A percentile compares a stretch with the other conserved stretches of the same genome.
These are phyloP conservation scores for Panicum hallii DNA, from an alignment of 202 grass and related monocot genomes.

Conservation along the genomic window DNA sequence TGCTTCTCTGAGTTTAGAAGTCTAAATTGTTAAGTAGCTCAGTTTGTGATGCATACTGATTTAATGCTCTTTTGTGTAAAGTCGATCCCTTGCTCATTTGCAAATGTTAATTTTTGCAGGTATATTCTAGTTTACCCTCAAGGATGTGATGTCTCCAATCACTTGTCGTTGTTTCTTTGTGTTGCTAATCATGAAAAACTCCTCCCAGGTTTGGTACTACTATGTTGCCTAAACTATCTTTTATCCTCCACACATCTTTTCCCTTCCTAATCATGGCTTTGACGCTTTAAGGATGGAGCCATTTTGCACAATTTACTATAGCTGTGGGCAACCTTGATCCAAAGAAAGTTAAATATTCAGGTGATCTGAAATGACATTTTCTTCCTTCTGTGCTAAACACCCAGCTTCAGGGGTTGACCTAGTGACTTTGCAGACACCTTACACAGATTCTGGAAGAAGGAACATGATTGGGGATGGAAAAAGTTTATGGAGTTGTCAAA, in stretches of 20 bases:
- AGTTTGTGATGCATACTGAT: constrained; percentile 17
- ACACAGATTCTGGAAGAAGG: constrained; percentile 95
- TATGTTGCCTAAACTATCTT: constrained; percentile 40
- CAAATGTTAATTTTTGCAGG: constrained; percentile 62
- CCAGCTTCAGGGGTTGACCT: constrained; percentile 41
- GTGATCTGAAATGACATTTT: constrained; percentile 47
- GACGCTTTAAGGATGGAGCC: constrained; percentile 79
- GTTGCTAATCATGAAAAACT: constrained; percentile 79
- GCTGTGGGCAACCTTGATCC: constrained; percentile 91
- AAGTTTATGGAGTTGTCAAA: constrained; percentile 97
- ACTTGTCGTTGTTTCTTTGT: constrained; percentile 87
- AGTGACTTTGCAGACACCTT: constrained; percentile 73
- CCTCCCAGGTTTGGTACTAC: constrained; percentile 67
- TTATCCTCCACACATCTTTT: constrained; percentile 1
- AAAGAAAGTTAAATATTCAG: constrained; percentile 97
- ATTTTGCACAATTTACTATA: constrained; percentile 98
- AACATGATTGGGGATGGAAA: constrained; percentile 98
- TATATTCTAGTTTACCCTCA: constrained; percentile 98
- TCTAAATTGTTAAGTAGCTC: constrained; percentile 26
- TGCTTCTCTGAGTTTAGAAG: constrained; percentile 41
- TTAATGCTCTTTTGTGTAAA: constrained; percentile 3
- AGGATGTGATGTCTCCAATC: constrained; percentile 93
- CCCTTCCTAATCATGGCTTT: constrained; percentile 8
- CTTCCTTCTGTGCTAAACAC: constrained; percentile 21
- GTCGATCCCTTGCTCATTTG: constrained; percentile 32